Evolutionary conservation across 2,329 filamentous ascomycete genomes (phyloP), one percentile per base, ranked within the genome.

Genomic region (Cryphonectria nitschkei): DNA sequence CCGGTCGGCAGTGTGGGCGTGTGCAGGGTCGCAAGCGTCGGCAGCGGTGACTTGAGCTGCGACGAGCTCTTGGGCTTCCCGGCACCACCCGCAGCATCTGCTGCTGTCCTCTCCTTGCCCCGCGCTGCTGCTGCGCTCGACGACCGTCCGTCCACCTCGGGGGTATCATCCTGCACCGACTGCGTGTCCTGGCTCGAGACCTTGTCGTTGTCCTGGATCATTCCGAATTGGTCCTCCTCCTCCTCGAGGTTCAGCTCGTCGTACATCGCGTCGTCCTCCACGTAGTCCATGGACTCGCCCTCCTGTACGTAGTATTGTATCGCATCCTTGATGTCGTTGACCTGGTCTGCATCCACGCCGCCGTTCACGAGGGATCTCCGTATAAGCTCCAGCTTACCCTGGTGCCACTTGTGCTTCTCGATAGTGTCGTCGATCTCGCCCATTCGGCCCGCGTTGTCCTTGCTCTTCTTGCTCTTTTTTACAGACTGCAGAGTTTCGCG

Each of bases 401-500:
- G 93, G 79, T 99, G 96, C 93, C 94, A 98, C 82, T 97, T 98
- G 85, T 98, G 95, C 76, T 92, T 90, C 80, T 99, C 96, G 76
- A 95, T 94, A 76, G 91, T 86, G 72, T 88, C 86, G 77, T 97
- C 92, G 75, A 99, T 92, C 79, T 96, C 92, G 68, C 93, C 89
- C 84, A 98, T 90, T 72, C 95, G 91, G 74, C 97, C 95, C 3
- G 93, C 91, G 26, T 72, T 70, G n/a, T 72, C 71, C 82, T 97
- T 98, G 74, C 88, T 86, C 61, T 85, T 87, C 85, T 98, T 98
- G 78, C 94, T 93, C 84, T 97, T 98, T 85, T 98, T 98, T 85
- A 97, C 90, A 34, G 92, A 94, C 34, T 92, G 92, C 84, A 99
- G 87, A 70, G 87, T 85, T 81, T 98, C 95, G 77, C 91, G 89